Evolutionary conservation across 1,139 yeast genomes (phyloP), one percentile per base, ranked within the genome.

Genomic region (Candida dubliniensis): DNA sequence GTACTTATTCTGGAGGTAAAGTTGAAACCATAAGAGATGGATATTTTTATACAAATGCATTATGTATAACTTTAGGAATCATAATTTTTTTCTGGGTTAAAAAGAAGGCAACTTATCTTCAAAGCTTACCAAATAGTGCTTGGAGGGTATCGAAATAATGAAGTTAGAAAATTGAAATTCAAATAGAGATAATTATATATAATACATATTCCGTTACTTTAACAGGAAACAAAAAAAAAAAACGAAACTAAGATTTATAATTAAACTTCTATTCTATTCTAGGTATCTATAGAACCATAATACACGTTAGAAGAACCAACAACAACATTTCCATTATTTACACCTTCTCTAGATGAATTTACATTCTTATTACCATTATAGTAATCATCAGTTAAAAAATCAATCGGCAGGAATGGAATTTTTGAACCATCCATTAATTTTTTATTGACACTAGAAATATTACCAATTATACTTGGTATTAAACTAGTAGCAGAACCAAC

Each of bases 21-120:
- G 80, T 89, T 54, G 54, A 59, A 1, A 66, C 79, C 3, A 47
- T 76, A 1, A 72, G 79, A 46, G 99, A 93, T 63, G 99, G 99
- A 0, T 93, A 90, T 65, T 89, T 84, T 60, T 76, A 79, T 42
- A 84, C 95, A 41, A 91, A 89, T 59, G 47, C 79, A 6, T 46
- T 89, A 10, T 91, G 98, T 63, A 79, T 91, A 3, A 41, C 63
- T 0, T 48, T 87, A 34, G 98, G 98, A 1, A 47, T 84, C 9
- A n/a, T 73, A 0, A 69, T 90, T 13, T 87, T 85, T 61, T 71
- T 81, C 42, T 89, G 86, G 81, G 84, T 88, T 37, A 79, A 77
- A 53, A 74, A 69, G 45, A 84, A 84, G 48, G 77, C 81, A 23
- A 62, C 68, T 10, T 63, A 75, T 48, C 67, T 87, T 46, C 93